These are phyloP conservation scores for Populus hybrid DNA, from an alignment of 441 rosid species.

Conservation along the genomic window DNA sequence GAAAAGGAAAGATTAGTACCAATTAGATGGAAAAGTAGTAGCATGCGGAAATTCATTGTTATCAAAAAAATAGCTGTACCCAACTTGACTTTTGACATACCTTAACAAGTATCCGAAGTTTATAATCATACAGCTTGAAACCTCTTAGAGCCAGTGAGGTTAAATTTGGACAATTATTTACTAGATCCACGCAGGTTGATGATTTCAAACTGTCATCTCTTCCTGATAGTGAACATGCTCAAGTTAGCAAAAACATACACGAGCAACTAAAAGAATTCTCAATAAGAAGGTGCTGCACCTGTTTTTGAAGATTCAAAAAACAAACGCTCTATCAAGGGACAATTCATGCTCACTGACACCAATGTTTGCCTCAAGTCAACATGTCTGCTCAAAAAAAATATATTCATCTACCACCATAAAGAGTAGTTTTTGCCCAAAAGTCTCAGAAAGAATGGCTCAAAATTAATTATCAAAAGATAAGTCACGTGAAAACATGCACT, in stretches of 20 bases:
- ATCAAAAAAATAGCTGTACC: background rate
- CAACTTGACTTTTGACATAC: slow-evolving; percentile 24
- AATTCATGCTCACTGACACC: slow-evolving; percentile 53
- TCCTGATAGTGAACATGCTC: slow-evolving; percentile 39
- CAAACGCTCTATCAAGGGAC: slow-evolving; percentile 71
- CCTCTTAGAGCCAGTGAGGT: slow-evolving; percentile 67
- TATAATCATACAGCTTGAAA: slow-evolving; percentile 66
- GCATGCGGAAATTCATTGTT: background rate
- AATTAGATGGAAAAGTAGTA: background rate
- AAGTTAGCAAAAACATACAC: slow-evolving; percentile 20
- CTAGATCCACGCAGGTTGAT: slow-evolving; percentile 59
- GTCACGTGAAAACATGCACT: background rate
- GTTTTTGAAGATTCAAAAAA: slow-evolving; percentile 57
- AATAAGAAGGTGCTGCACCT: slow-evolving; percentile 31
- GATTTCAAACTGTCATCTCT: slow-evolving; percentile 63
- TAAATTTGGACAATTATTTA: slow-evolving; percentile 61
- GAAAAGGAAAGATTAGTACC: background rate
- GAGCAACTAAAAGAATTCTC: slow-evolving; percentile 14
- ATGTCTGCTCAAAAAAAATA: slow-evolving; percentile 29
- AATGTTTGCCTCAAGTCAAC: slow-evolving; percentile 64
- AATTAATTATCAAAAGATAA: background rate
- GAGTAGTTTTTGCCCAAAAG: background rate
- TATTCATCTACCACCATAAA: background rate
- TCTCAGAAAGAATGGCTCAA: background rate
- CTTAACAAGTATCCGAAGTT: slow-evolving; percentile 60